Evolutionary conservation across 2,329 filamentous ascomycete genomes (phyloP), one percentile per base, ranked within the genome.

Genomic region (Pezicula neosporulosa): DNA sequence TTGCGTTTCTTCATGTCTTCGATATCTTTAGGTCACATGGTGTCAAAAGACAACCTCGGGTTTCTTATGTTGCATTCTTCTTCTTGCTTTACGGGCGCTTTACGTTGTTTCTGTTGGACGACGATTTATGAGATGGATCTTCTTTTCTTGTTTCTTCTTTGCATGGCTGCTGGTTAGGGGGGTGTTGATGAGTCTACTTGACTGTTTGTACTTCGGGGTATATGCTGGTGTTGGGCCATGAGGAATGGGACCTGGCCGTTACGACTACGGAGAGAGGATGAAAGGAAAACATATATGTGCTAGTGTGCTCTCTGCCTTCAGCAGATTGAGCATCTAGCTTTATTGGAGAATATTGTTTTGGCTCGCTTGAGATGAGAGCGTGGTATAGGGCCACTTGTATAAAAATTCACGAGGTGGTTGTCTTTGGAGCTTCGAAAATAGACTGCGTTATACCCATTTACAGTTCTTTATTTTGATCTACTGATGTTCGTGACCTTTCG

Each of bases 391-490:
- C 37, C 19, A 16, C n/a, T 50, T 51, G 49, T 49, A 52, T 19
- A 55, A 49, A 51, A 49, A 48, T 28, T 18, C 27, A 30, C 5
- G 43, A 30, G 21, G 43, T 8, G 21, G 28, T 16, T 27, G 43
- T 44, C 27, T 12, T 28, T 28, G 15, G 16, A 15, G 21, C 21
- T 44, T 42, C 43, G 51, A 56, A 50, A 49, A 55, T 58, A 57
- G 56, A 58, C 41, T 52, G 44, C 50, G 50, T 57, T 54, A 58
- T 58, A 58, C 56, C 54, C 52, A 6, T 9, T 1, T 33, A 13
- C 30, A 12, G 30, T 13, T 13, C 12, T 13, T 3, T 33, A 33
- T 33, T 12, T 33, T n/a, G n/a, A n/a, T n/a, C n/a, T n/a, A n/a
- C n/a, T n/a, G n/a, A n/a, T n/a, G n/a, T n/a, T n/a, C n/a, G n/a